Evolutionary conservation across 75 land plant species (phyloP).

Genomic region (Larix kaempferi): DNA sequence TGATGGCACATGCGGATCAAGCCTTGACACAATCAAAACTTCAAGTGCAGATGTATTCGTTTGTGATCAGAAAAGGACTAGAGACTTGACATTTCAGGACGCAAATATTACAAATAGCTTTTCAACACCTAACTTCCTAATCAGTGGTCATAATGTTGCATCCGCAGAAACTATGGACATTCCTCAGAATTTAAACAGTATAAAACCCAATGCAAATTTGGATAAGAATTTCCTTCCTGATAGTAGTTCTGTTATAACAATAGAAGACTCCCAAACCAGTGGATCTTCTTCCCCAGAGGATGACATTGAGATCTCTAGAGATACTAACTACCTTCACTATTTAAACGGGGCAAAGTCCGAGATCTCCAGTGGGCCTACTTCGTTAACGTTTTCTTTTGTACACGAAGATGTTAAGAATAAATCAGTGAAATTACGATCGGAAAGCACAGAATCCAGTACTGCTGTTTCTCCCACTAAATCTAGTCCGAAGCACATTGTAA

Average conservation of each 20-base stretch:
- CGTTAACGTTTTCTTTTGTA: not conserved
- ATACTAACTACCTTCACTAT: not conserved
- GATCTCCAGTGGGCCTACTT: not conserved
- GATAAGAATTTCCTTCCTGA: not conserved
- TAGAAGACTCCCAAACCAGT: constrained; percentile 5
- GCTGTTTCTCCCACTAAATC: not conserved
- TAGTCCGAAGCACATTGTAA: not conserved
- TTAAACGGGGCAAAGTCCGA: not conserved
- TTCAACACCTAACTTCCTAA: not conserved
- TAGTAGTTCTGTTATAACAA: constrained; percentile 8
- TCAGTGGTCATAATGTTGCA: not conserved
- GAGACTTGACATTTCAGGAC: not conserved
- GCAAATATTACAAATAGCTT: not conserved
- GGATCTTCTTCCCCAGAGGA: constrained; percentile 1
- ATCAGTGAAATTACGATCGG: not conserved
- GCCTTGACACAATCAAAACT: no score
- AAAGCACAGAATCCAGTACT: not conserved
- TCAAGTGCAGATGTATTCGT: no score
- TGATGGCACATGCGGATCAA: not conserved
- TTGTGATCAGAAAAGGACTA: not conserved
- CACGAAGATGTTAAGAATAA: not conserved
- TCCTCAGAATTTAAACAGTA: not conserved
- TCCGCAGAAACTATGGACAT: not conserved
- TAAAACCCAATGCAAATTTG: not conserved
- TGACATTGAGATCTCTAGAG: constrained; percentile 1